Evolutionary conservation across 352 stramenopile species (phyloP), one percentile per base, ranked within the genome.

Genomic region (Pythium insidiosum): DNA sequence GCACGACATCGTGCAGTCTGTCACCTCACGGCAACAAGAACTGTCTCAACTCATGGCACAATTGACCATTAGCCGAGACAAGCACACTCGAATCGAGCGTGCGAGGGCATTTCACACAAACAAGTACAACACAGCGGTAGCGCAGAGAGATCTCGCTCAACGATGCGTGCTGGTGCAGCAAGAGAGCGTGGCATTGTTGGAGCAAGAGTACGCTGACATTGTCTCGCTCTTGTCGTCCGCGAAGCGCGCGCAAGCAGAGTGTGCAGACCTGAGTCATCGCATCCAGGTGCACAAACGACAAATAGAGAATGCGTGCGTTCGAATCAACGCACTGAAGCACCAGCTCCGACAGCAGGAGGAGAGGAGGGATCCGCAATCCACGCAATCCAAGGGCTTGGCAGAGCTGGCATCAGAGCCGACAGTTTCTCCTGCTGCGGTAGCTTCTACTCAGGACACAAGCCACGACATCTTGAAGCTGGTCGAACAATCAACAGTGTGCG

Each of bases 281-380:
- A 33, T 79, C 30, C 63, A 73, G 2, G 20, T 64, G 15, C 26
- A 73, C 38, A 79, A 84, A 39, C 50, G 66, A 16, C 61, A 84
- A 29, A 74, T 78, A 9, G 66, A 84, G 48, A 73, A 73, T 30
- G 51, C 56, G 6, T 65, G 54, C 4, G 56, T 84, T 21, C 72
- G 67, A 33, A 39, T 80, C 41, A 81, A 77, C 13, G 61, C 61
- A 3, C 22, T 67, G n/a, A 43, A 39, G 7, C 36, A 51, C 6
- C 38, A 54, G 12, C 21, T 51, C 1, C 47, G 40, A 21, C 12
- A 33, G n/a, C 25, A 39, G 24, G 44, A 43, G 13, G 26, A 39
- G 6, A 25, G 25, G 16, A 7, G n/a, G n/a, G n/a, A n/a, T n/a
- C n/a, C n/a, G n/a, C n/a, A n/a, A n/a, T n/a, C n/a, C n/a, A n/a